Conservation (phyloP, 805 yeast species). For the Komagataella mondaviorum region DNA sequence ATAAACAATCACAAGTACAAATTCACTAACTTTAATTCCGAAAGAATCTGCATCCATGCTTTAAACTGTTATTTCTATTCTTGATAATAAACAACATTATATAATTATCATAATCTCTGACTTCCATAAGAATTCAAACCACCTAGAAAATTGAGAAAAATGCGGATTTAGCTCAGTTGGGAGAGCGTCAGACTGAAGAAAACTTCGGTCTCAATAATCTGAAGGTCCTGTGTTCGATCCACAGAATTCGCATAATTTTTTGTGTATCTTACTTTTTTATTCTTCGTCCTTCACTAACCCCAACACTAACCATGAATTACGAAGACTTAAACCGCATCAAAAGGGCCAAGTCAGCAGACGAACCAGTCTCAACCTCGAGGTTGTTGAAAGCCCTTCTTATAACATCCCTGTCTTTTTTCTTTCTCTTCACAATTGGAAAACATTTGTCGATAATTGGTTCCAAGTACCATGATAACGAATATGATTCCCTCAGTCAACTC, state of each 20-base stretch:
- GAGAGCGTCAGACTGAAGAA: constrained; percentile 8
- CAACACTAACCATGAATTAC: background rate
- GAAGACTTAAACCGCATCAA: background rate
- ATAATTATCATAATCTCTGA: too few species aligned
- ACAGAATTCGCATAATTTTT: constrained; percentile 43
- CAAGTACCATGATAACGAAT: background rate
- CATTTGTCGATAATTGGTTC: background rate
- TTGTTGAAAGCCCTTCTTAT: constrained; percentile 1
- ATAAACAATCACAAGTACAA: too few species aligned
- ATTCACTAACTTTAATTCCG: too few species aligned
- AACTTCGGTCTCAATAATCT: constrained; percentile 23
- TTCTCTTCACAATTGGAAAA: background rate
- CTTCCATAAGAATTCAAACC: too few species aligned
- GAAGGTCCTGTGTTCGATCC: constrained; percentile 88
- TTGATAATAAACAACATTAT: too few species aligned
- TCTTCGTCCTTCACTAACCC: background rate
- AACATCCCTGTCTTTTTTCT: background rate
- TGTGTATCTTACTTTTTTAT: background rate
- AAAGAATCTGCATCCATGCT: too few species aligned
- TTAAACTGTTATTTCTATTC: too few species aligned
- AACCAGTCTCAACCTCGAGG: background rate
- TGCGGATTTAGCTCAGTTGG: constrained; percentile 8
- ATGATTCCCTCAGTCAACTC: background rate
- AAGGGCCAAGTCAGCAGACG: background rate
- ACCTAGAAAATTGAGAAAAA: background rate